Base-by-base conservation (phyloP, 257 asterid genomes). In the Solanum commersonii region DNA sequence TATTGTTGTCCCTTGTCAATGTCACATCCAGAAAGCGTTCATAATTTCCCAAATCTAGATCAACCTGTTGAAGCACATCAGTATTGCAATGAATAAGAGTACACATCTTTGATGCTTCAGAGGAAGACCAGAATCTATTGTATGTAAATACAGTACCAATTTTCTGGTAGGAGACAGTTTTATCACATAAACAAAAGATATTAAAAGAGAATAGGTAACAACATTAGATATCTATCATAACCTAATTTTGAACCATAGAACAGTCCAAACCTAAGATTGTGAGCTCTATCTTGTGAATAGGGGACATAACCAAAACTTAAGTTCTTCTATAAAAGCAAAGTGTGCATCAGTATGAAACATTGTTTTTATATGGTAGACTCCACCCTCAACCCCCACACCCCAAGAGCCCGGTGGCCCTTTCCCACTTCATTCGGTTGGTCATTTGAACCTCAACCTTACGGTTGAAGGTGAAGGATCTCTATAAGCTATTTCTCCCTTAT, bases 31-130 rank as follows among this genome's bases (percentile, higher is more conserved):
- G 90, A 90, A 97, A 96, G 27, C 99, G 93, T 88, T 96, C 99
- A 71, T 97, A 97, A 89, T 97, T 97, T 70, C 99, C 99, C 87
- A 97, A 94, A 90, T 97, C 99, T 73, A 97, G 98, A 93, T 97
- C 99, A 88, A 97, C 98, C 99, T 97, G 88, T 91, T 72, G 83
- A 89, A 88, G 85, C 85, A 81, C 85, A 81, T 49, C 18, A 81
- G 27, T 81, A 49, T 49, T 29, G 85, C 16, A 81, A 18, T 5
- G 22, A 81, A 49, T 46, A 46, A 81, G 20, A 81, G 42, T 29
- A 81, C 35, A 77, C 84, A 18, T 49, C 85, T 81, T 81, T 81
- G 85, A 81, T 27, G 70, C 68, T 81, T 81, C 67, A 79, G 67
- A 79, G 67, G 25, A 79, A 79, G 67, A 44, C 67, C 27, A 44